phyloP scores from a whole-genome alignment of 768 basidiomycete genomes.

The Russula dissimulans region DNA sequence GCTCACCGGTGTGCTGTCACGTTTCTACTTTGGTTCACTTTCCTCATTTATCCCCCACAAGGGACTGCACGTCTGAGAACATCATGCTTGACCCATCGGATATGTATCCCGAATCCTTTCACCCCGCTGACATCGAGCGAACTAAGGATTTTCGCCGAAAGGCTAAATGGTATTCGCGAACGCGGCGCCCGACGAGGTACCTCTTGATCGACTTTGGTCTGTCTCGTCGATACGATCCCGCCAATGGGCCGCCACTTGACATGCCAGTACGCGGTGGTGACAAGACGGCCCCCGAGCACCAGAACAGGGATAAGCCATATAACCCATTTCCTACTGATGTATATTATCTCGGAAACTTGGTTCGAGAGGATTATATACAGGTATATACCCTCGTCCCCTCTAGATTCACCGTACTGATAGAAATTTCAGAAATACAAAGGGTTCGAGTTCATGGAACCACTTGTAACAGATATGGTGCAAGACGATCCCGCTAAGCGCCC shows the following conservation, averaged over 20 bases:
- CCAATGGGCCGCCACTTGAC: slow-evolving; percentile 2
- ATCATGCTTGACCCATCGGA: slow-evolving; percentile 13
- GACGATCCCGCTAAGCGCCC: not conserved
- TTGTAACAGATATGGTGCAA: slow-evolving; percentile 29
- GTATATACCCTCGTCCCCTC: not conserved
- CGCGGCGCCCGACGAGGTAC: not conserved
- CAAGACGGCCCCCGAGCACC: slow-evolving; percentile 22
- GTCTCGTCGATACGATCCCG: too few relatives aligned
- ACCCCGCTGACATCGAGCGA: not conserved
- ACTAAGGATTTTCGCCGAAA: not conserved
- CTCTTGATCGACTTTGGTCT: too few relatives aligned
- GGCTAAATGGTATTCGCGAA: slow-evolving; percentile 20
- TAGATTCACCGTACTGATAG: not conserved
- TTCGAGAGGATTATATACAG: slow-evolving; percentile 11
- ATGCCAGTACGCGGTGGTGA: slow-evolving; percentile 21
- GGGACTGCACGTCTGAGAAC: slow-evolving; percentile 4
- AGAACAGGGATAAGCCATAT: not conserved
- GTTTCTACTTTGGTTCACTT: not conserved
- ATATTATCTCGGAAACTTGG: slow-evolving; percentile 23
- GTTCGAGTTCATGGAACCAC: not conserved
- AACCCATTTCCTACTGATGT: slow-evolving; percentile 24
- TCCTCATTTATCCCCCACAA: not conserved
- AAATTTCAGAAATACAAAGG: not conserved
- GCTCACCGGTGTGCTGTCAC: slow-evolving; percentile 9
- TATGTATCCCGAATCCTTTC: slow-evolving; percentile 14